Evolutionary conservation across 192 early-diverging fungal genomes (phyloP), one percentile per base, ranked within the genome.

Genomic region (Kappamyces sp.): DNA sequence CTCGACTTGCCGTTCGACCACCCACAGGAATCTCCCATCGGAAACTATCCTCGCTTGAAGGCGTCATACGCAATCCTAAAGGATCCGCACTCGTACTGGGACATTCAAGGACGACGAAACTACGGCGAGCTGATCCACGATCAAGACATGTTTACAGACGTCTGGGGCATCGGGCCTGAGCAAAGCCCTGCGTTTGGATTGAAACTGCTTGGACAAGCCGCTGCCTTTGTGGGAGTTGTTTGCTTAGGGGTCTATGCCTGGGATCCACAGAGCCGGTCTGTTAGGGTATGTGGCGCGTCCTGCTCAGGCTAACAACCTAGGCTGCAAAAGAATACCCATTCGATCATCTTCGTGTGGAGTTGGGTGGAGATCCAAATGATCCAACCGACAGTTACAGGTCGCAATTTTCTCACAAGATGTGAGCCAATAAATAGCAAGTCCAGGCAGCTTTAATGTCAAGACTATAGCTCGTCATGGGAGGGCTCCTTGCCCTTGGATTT

Each of bases 61-160:
- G 54, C 64, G 10, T 73, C 75, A 60, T 81, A 38, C 12, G 65
- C 74, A 7, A 51, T 68, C 43, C 60, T 81, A 36, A 73, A 63
- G 41, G 72, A 81, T 47, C 75, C 78, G 7, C 71, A 60, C 63
- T 64, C 64, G 59, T 78, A 81, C 67, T 81, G 78, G 78, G 78
- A 81, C 63, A 63, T 72, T 60, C 78, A 81, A 68, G 75, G 70
- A 10, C 62, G 74, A 4, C 47, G 78, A 31, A 66, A 81, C 43
- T 81, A 75, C 55, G 78, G 78, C 31, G 78, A 81, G 38, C 55
- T 81, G 12, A 31, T 78, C 15, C 49, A 72, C 31, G 72, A 72
- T 52, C 64, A 75, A 43, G 74, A 72, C 42, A 58, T 70, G 41
- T 70, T 69, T 57, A 69, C 66, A 33, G 72, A 81, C 49, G 41